A percentile compares a stretch with the other conserved stretches of the same genome.
Conservation (phyloP, 352 stramenopile genomes). For the Globisporangium mamillatum region DNA sequence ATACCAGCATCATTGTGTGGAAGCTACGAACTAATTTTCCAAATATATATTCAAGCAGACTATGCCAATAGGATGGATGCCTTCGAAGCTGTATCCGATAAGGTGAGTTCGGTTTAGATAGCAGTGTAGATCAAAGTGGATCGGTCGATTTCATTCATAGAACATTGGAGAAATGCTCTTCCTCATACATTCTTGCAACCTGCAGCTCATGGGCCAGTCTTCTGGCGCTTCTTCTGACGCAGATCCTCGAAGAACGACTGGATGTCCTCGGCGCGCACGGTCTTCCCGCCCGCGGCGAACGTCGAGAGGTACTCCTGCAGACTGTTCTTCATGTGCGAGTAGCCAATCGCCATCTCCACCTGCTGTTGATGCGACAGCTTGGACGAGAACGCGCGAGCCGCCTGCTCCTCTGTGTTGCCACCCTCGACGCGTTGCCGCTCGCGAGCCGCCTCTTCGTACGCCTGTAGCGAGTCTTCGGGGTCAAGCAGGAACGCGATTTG, state of each 20-base stretch:
- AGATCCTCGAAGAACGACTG: constrained; percentile 63
- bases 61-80: no score
- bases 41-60: constrained; percentile 1
- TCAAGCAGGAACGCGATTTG: constrained; percentile 66
- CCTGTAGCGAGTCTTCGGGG: constrained; percentile 54
- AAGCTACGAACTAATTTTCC: not conserved
- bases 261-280: constrained; percentile 70
- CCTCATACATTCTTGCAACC: not conserved
- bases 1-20: no score
- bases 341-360: constrained; percentile 70
- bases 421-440: constrained; percentile 21
- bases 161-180: no score
- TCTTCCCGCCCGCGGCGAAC: constrained; percentile 61
- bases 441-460: constrained; percentile 51
- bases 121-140: no score
- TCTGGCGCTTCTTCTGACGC: constrained; percentile 52
- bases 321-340: constrained; percentile 70
- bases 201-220: constrained; percentile 27
- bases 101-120: no score
- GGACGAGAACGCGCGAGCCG: constrained; percentile 48
- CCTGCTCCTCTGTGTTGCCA: constrained; percentile 37
- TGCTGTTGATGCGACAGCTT: constrained; percentile 68
- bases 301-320: constrained; percentile 59
- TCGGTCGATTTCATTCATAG: no score
- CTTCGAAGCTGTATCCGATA: no score